These are phyloP conservation scores for Podospora didyma DNA, from an alignment of 495 filamentous ascomycete species.

Conservation along the genomic window DNA sequence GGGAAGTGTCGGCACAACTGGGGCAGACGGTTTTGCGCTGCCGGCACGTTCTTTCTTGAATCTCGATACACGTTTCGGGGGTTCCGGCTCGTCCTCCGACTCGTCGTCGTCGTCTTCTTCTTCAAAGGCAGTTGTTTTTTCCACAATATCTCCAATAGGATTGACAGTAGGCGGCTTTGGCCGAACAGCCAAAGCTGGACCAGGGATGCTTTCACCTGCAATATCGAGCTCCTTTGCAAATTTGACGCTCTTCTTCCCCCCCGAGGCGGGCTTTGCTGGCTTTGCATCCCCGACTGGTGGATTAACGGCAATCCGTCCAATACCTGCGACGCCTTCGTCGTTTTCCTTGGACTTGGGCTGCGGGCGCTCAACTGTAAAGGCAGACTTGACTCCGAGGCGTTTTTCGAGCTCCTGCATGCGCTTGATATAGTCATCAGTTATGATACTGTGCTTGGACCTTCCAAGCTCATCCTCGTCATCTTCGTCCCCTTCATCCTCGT, in stretches of 20 bases:
- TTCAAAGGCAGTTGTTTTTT: conserved; percentile 42
- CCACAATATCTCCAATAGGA: conserved; percentile 49
- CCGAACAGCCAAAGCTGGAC: conserved; percentile 27
- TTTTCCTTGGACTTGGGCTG: conserved; percentile 9
- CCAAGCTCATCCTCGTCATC: conserved; percentile 67
- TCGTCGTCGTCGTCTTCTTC: conserved; percentile 25
- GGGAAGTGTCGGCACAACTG: conserved; percentile 12
- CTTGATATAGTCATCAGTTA: conserved; percentile 68
- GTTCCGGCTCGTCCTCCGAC: conserved; percentile 16
- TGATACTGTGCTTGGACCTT: conserved; percentile 54
- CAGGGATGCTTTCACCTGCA: conserved; percentile 31
- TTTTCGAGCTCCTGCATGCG: conserved; percentile 83
- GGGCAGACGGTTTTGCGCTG: conserved; percentile 2
- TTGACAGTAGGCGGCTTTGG: conserved; percentile 32
- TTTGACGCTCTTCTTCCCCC: conserved; percentile 65
- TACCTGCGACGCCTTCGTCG: conserved; percentile 12
- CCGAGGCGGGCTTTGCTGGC: background rate
- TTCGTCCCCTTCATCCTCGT: conserved; percentile 47
- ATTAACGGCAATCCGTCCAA: conserved; percentile 20
- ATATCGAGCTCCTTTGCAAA: conserved; percentile 78
- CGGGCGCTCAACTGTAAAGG: conserved; percentile 15
- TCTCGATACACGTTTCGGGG: conserved; percentile 40
- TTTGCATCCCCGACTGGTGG: background rate
- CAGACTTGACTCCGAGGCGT: conserved; percentile 55
- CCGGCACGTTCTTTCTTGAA: conserved; percentile 38